Conservation (phyloP, 148 eudicot genomes). For the Linanthus parryae region DNA sequence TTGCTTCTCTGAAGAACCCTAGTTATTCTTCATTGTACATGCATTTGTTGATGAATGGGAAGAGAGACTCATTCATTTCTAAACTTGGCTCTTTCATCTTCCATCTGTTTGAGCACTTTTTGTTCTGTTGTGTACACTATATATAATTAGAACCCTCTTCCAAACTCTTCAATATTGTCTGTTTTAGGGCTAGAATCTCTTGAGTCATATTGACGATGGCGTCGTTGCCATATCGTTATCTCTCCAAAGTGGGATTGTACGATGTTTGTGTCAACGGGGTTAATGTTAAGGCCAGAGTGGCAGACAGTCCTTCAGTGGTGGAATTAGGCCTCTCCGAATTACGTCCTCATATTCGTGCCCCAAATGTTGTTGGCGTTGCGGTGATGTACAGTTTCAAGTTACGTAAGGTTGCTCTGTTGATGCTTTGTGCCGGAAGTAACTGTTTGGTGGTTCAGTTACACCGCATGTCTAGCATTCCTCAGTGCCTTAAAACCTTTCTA, state of each 20-base stretch:
- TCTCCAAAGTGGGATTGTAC: background rate
- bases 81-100: too few species aligned
- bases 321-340: background rate
- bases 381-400: background rate
- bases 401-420: background rate
- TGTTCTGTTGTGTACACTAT: too few species aligned
- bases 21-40: too few species aligned
- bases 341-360: background rate
- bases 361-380: background rate
- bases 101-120: too few species aligned
- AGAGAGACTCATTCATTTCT: too few species aligned
- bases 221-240: too few species aligned
- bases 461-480: background rate
- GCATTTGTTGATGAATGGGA: too few species aligned
- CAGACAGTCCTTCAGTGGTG: background rate
- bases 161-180: too few species aligned
- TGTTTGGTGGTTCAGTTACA: background rate
- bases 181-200: too few species aligned
- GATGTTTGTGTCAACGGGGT: background rate
- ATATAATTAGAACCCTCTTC: too few species aligned
- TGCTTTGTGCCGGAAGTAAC: background rate
- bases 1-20: too few species aligned
- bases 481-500: background rate
- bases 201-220: too few species aligned
- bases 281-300: background rate